Evolutionary conservation across 257 asterid species (phyloP).

Genomic region (Avicennia marina): DNA sequence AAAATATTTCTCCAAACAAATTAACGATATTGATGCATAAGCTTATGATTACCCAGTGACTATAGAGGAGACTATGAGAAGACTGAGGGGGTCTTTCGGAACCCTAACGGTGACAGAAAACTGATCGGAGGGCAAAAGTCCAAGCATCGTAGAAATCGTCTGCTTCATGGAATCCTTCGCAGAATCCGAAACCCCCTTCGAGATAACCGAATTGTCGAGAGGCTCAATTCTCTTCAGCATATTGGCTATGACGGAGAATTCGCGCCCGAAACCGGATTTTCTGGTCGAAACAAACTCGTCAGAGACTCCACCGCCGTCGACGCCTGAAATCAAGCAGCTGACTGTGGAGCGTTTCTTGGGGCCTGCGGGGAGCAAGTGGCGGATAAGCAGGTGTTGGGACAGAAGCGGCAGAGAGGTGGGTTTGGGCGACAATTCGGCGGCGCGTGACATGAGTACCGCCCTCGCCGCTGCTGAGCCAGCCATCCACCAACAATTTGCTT

Average conservation of each 20-base stretch:
- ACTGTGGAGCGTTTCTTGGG: slow-evolving; percentile 30
- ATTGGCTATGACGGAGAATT: slow-evolving; percentile 82
- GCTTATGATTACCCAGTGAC: slow-evolving; percentile 66
- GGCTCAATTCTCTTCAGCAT: slow-evolving; percentile 91
- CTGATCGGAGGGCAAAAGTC: slow-evolving; percentile 95
- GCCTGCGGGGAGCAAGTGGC: slow-evolving; percentile 43
- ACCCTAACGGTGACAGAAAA: slow-evolving; percentile 68
- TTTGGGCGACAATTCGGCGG: slow-evolving; percentile 42
- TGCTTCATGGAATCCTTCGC: slow-evolving; percentile 99
- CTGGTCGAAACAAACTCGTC: slow-evolving; percentile 93
- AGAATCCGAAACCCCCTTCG: slow-evolving; percentile 81
- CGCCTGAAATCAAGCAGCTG: slow-evolving; percentile 72
- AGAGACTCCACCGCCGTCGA: slow-evolving; percentile 94
- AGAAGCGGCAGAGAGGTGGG: slow-evolving; percentile 30
- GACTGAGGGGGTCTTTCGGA: slow-evolving; percentile 66
- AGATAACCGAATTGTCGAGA: slow-evolving; percentile 69
- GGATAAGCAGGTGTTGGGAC: slow-evolving; percentile 37
- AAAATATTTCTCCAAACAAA: no score
- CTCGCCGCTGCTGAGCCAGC: slow-evolving; percentile 61
- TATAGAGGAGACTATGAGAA: slow-evolving; percentile 81
- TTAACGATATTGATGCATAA: no score
- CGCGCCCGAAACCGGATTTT: slow-evolving; percentile 75
- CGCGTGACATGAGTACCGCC: slow-evolving; percentile 45
- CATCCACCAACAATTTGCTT: slow-evolving; percentile 26
- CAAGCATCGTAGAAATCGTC: slow-evolving; percentile 95